A percentile compares a stretch with the other conserved stretches of the same genome.
Evolutionary conservation across 108 stramenopile species (phyloP).

Genomic region (Skeletonema grethae): DNA sequence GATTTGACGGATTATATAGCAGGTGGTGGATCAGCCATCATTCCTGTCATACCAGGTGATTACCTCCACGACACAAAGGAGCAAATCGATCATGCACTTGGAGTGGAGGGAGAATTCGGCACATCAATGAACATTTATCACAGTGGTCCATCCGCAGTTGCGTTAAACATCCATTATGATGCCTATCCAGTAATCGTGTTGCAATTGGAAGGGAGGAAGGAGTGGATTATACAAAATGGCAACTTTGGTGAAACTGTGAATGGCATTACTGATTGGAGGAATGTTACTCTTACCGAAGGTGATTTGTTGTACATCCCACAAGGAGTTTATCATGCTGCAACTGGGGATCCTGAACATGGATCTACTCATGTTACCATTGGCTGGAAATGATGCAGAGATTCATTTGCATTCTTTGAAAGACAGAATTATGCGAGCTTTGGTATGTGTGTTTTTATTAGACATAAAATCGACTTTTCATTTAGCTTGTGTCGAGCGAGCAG

Average conservation of each 20-base stretch:
- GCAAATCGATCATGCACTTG: conserved; percentile 14
- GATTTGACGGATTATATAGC: conserved; percentile 19
- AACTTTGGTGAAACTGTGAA: not conserved
- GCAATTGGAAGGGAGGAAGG: conserved; percentile 27
- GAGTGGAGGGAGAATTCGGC: conserved; percentile 7
- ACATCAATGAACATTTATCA: conserved; percentile 36
- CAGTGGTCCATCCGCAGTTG: conserved; percentile 29
- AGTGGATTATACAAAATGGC: conserved; percentile 32
- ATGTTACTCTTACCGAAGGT: conserved; percentile 26
- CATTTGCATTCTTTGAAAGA: no score
- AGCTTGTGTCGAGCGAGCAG: no score
- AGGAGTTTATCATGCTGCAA: conserved; percentile 37
- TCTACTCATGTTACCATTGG: conserved; percentile 36
- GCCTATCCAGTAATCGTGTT: conserved; percentile 33
- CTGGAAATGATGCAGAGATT: no score
- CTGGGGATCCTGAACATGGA: conserved; percentile 22
- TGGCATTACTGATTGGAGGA: conserved; percentile 26
- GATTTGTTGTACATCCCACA: conserved; percentile 39
- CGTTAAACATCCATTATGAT: conserved; percentile 41
- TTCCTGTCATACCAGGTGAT: conserved; percentile 26
- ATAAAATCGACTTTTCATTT: no score
- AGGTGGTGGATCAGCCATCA: conserved; percentile 26
- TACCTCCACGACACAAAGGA: conserved; percentile 13
- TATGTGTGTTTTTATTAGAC: no score
- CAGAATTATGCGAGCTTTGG: no score